Evolutionary conservation across 2,329 filamentous ascomycete species (phyloP).

Genomic region (Scedosporium dehoogii): DNA sequence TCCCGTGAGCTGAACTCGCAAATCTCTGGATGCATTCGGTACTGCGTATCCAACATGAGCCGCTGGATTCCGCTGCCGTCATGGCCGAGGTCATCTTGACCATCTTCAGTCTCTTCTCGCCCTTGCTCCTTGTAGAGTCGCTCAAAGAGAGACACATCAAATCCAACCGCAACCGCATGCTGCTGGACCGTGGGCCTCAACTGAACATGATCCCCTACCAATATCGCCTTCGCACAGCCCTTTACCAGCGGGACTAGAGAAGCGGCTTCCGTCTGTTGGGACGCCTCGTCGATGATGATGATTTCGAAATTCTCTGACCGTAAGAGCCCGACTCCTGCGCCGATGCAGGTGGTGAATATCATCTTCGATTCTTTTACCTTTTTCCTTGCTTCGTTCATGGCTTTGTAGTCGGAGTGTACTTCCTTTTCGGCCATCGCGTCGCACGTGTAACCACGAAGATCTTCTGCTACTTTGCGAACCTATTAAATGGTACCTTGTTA

Average conservation of each 20-base stretch:
- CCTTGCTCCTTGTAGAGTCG: slow-evolving; percentile 21
- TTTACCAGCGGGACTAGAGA: slow-evolving; percentile 30
- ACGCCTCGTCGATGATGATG: slow-evolving; percentile 36
- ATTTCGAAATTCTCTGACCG: slow-evolving; percentile 26
- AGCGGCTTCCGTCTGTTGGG: slow-evolving; percentile 32
- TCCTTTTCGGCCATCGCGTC: slow-evolving; percentile 22
- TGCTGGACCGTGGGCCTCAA: slow-evolving; percentile 30
- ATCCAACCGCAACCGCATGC: slow-evolving; percentile 22
- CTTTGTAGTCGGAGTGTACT: slow-evolving; percentile 16
- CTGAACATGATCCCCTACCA: slow-evolving; percentile 37
- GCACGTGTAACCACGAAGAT: slow-evolving; percentile 23
- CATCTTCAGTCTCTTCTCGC: not conserved
- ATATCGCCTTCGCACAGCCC: slow-evolving; percentile 28
- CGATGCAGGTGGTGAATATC: slow-evolving; percentile 35
- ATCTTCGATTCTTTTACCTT: slow-evolving; percentile 23
- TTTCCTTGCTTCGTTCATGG: slow-evolving; percentile 25
- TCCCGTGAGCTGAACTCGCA: slow-evolving; percentile 28
- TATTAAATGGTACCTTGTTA: slow-evolving; percentile 9
- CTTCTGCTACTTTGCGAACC: slow-evolving; percentile 23
- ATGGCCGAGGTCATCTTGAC: not conserved
- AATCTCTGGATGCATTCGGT: slow-evolving; percentile 30
- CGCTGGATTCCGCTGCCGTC: slow-evolving; percentile 13
- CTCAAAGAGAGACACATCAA: slow-evolving; percentile 33
- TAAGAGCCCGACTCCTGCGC: slow-evolving; percentile 29
- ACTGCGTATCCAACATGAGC: slow-evolving; percentile 33